phyloP scores from a whole-genome alignment of 2,329 filamentous ascomycete species.

The Daldinia eschscholtzii region DNA sequence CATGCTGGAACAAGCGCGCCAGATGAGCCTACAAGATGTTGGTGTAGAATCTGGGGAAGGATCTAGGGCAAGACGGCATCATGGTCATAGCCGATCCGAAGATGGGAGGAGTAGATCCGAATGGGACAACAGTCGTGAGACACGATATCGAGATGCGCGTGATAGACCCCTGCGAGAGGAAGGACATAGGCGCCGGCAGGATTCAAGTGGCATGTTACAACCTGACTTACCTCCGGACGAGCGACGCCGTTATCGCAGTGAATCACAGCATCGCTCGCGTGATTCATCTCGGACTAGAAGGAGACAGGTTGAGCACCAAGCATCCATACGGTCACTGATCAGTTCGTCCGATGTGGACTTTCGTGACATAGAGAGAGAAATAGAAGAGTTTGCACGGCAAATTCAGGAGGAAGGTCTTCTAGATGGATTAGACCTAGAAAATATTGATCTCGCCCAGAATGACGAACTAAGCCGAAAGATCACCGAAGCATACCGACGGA shows the following conservation, averaged over 20 bases:
- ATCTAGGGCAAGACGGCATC: slow-evolving; percentile 45
- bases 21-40: slow-evolving; percentile 78
- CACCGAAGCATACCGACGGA: slow-evolving; percentile 85
- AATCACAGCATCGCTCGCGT: slow-evolving; percentile 59
- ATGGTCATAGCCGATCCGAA: slow-evolving; percentile 49
- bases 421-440: slow-evolving; percentile 89
- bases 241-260: slow-evolving; percentile 58
- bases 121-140: slow-evolving; percentile 49
- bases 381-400: slow-evolving; percentile 89
- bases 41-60: slow-evolving; percentile 60
- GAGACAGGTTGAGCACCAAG: slow-evolving; percentile 86
- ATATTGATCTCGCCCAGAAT: slow-evolving; percentile 84
- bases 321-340: slow-evolving; percentile 86
- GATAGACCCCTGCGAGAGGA: slow-evolving; percentile 50
- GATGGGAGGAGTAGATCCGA: slow-evolving; percentile 54
- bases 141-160: slow-evolving; percentile 45
- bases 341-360: slow-evolving; percentile 82
- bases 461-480: slow-evolving; percentile 93
- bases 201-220: slow-evolving; percentile 56
- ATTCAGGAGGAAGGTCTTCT: slow-evolving; percentile 89
- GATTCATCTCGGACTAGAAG: slow-evolving; percentile 55
- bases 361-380: slow-evolving; percentile 85
- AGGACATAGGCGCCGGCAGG: slow-evolving; percentile 49
- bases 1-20: slow-evolving; percentile 77
- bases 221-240: slow-evolving; percentile 55